These are phyloP conservation scores for Brassica incana DNA, from an alignment of 345 rosid species.

Conservation along the genomic window DNA sequence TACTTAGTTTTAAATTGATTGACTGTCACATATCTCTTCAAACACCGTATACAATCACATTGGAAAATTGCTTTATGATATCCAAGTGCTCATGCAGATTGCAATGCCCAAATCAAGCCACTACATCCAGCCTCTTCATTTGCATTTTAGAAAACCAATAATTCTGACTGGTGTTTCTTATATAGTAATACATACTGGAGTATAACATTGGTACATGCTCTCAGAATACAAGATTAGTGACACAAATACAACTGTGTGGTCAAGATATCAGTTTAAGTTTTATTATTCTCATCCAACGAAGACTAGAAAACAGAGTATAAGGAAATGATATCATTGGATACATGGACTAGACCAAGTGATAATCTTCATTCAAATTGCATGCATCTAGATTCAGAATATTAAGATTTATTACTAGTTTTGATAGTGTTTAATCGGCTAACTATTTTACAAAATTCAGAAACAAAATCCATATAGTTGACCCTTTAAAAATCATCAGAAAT, in stretches of 20 bases:
- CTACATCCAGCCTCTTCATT: neutral
- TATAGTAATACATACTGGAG: neutral
- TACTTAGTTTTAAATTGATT: neutral
- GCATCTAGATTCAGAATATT: neutral
- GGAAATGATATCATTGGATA: conserved; percentile 1
- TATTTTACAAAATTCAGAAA: neutral
- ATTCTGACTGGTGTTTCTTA: neutral
- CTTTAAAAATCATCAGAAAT: neutral
- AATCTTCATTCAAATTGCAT: neutral
- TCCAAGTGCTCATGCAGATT: neutral
- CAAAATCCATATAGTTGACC: conserved; percentile 5
- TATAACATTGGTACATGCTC: neutral
- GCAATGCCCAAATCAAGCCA: neutral
- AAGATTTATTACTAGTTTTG: neutral
- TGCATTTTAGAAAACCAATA: neutral
- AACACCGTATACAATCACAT: neutral
- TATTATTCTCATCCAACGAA: neutral
- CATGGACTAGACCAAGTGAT: neutral
- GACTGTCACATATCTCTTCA: neutral
- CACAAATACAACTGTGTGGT: neutral
- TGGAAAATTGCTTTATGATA: neutral
- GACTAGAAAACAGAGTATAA: neutral
- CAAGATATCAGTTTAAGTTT: neutral
- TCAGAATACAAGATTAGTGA: neutral
- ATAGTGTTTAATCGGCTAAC: neutral